Evolutionary conservation across 208 protist species (phyloP).

Genomic region (Acanthamoeba culbertsoni): DNA sequence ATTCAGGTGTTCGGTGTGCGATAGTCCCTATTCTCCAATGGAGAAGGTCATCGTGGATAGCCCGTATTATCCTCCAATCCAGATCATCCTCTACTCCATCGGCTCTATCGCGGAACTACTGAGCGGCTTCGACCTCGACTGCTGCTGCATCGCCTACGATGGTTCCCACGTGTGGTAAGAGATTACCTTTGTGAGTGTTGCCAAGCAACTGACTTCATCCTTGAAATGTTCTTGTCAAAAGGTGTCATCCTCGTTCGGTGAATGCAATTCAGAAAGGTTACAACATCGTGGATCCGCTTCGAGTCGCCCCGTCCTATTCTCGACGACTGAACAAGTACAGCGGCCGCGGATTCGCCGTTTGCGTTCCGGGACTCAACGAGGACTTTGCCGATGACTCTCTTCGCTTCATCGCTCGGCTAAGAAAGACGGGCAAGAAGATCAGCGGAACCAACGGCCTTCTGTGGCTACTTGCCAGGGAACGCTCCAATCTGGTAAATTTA

Average conservation of each 20-base stretch:
- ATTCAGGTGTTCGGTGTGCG: constrained; percentile 16
- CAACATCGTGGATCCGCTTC: constrained; percentile 21
- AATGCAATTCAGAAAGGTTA: constrained; percentile 45
- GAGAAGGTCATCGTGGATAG: background rate
- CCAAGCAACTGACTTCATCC: background rate
- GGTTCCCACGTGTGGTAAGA: background rate
- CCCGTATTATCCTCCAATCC: background rate
- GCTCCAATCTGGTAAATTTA: too few relatives aligned
- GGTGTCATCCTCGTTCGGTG: constrained; percentile 7
- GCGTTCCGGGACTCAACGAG: constrained; percentile 9
- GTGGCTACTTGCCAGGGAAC: constrained; percentile 42
- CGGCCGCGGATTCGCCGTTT: constrained; percentile 2
- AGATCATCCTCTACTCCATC: constrained; percentile 55
- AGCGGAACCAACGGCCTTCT: constrained; percentile 57
- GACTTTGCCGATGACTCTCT: constrained; percentile 32
- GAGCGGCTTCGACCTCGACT: constrained; percentile 49
- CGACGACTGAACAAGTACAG: constrained; percentile 44
- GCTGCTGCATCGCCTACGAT: constrained; percentile 44
- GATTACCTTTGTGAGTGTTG: background rate
- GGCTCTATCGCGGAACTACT: constrained; percentile 35
- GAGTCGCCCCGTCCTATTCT: constrained; percentile 26
- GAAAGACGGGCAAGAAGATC: constrained; percentile 35
- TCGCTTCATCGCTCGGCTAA: background rate
- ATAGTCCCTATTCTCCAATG: background rate
- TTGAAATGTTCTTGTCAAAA: background rate